phyloP scores from a whole-genome alignment of 768 basidiomycete species.

The Rhodotorula kratochvilovae region DNA sequence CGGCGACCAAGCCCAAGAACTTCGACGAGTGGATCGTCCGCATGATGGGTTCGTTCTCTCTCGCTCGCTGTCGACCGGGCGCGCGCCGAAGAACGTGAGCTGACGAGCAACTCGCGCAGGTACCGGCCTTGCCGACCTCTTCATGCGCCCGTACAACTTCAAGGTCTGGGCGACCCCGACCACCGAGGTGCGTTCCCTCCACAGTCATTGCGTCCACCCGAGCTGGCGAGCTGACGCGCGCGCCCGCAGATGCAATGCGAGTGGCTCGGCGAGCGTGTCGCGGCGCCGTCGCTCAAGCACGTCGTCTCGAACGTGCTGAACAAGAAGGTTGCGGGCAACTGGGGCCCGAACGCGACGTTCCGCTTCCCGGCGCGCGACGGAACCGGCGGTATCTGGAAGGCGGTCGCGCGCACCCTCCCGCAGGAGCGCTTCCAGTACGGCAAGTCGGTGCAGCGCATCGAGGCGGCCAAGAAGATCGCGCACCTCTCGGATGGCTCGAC shows the following conservation, averaged over 20 bases:
- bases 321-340: conserved; percentile 48
- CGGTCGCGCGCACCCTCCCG: conserved; percentile 47
- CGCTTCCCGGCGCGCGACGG: conserved; percentile 49
- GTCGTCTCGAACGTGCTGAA: conserved; percentile 49
- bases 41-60: conserved; percentile 47
- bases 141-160: conserved; percentile 51
- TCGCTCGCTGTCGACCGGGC: too few relatives aligned
- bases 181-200: conserved; percentile 23
- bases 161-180: conserved; percentile 51
- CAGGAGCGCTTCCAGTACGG: conserved; percentile 43
- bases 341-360: conserved; percentile 50
- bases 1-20: conserved; percentile 46
- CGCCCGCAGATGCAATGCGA: conserved; percentile 48
- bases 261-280: conserved; percentile 51
- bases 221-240: conserved; percentile 16
- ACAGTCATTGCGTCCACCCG: too few relatives aligned
- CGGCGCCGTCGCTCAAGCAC: conserved; percentile 47
- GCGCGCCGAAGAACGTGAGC: not conserved
- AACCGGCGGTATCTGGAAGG: conserved; percentile 51
- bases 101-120: conserved; percentile 29
- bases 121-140: conserved; percentile 48
- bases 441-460: conserved; percentile 43
- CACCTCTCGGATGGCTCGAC: conserved; percentile 45
- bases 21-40: conserved; percentile 51
- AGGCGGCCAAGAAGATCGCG: conserved; percentile 45